phyloP scores from a whole-genome alignment of 2,329 filamentous ascomycete genomes.

The Anthostomella pinea region DNA sequence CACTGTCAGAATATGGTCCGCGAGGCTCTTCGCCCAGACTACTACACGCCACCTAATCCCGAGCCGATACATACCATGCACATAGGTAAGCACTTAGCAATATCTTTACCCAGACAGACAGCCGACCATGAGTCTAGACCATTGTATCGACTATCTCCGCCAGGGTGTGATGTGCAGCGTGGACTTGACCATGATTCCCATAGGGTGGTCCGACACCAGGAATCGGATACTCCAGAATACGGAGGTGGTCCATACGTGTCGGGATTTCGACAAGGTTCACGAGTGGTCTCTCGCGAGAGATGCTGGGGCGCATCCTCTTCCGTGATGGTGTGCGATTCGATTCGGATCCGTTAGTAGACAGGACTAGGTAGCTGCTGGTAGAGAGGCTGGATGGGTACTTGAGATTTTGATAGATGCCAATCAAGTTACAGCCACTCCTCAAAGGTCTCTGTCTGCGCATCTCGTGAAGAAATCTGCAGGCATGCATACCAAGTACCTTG shows the following conservation, averaged over 20 bases:
- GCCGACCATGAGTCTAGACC: no score
- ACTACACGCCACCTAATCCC: constrained; percentile 1
- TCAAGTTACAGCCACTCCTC: no score
- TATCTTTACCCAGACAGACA: neutral
- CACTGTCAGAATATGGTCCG: constrained; percentile 1
- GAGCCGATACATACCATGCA: constrained; percentile 6
- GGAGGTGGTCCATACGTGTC: constrained; percentile 4
- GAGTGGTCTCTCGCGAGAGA: constrained; percentile 4
- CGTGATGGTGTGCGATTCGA: no score
- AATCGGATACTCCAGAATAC: constrained; percentile 2
- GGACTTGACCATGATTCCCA: constrained; percentile 4
- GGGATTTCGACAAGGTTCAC: constrained; percentile 5
- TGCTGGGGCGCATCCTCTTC: constrained; percentile 1
- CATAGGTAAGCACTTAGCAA: neutral
- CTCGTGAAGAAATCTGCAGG: no score
- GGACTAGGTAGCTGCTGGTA: no score
- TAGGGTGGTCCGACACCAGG: constrained; percentile 1
- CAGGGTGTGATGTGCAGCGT: constrained; percentile 4
- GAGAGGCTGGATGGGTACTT: no score
- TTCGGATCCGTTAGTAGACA: no score
- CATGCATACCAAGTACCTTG: no score
- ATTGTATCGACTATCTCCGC: constrained; percentile 4
- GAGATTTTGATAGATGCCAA: no score
- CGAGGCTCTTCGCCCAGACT: constrained; percentile 4
- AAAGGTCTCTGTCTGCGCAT: no score